Evolutionary conservation across 768 basidiomycete species (phyloP).

Genomic region (Tulasnella sp.): DNA sequence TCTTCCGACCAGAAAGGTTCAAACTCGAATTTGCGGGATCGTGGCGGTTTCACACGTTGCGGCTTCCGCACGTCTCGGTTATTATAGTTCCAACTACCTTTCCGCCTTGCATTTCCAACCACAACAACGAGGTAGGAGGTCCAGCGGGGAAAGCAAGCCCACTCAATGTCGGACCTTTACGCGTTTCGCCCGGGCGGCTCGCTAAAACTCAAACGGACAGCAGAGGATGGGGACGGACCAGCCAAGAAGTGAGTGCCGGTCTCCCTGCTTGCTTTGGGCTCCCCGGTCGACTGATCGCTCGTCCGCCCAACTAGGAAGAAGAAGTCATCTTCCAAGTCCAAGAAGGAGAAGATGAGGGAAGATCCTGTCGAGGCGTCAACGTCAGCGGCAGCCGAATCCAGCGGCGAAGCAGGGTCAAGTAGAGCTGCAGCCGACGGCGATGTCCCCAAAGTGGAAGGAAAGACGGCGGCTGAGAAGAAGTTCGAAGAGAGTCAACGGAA

Average conservation of each 20-base stretch:
- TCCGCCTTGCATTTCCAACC: neutral
- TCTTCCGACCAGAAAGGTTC: neutral
- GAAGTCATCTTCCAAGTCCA: constrained; percentile 53
- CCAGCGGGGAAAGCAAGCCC: neutral
- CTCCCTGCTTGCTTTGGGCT: neutral
- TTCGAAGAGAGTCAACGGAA: constrained; percentile 83
- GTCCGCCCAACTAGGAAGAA: constrained; percentile 57
- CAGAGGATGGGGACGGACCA: constrained; percentile 55
- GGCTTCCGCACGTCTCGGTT: neutral
- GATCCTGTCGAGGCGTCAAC: neutral
- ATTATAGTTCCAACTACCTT: neutral
- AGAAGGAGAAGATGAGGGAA: constrained; percentile 33
- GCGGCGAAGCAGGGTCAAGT: constrained; percentile 49
- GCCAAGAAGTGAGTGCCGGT: constrained; percentile 63
- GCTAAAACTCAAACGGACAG: constrained; percentile 71
- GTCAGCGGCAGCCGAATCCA: constrained; percentile 6
- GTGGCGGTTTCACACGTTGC: neutral
- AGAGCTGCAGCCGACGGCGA: constrained; percentile 48
- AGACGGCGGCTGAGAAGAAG: constrained; percentile 80
- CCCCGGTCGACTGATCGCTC: neutral
- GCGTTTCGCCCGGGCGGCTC: constrained; percentile 78
- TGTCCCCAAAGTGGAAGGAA: constrained; percentile 40
- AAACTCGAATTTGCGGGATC: neutral
- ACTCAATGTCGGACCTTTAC: constrained; percentile 36
- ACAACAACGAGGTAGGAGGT: neutral